phyloP scores from a whole-genome alignment of 345 rosid species.

The Turnera subulata region DNA sequence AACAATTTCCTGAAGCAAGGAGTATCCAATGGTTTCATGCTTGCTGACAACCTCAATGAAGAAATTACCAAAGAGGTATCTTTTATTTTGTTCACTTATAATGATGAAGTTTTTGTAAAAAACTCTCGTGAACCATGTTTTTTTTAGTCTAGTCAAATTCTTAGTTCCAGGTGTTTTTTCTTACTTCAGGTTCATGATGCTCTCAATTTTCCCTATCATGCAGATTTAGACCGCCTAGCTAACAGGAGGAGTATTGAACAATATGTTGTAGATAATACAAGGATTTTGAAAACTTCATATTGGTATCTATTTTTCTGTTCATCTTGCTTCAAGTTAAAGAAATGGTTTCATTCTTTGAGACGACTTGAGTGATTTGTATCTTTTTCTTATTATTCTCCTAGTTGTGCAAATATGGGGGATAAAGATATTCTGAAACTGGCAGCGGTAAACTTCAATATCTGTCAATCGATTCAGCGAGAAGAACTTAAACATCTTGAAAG shows the following conservation, averaged over 20 bases:
- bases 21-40: constrained; percentile 32
- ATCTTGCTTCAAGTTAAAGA: no score
- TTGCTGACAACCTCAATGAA: constrained; percentile 25
- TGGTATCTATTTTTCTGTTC: constrained; percentile 36
- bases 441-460: constrained; percentile 60
- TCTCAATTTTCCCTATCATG: constrained; percentile 46
- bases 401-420: constrained; percentile 36
- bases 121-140: background rate
- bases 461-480: constrained; percentile 53
- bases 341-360: no score
- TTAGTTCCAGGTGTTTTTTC: no score
- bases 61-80: constrained; percentile 42
- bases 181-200: constrained; percentile 61
- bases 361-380: no score
- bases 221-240: constrained; percentile 51
- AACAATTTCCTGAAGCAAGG: constrained; percentile 42
- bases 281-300: constrained; percentile 54
- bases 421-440: constrained; percentile 59
- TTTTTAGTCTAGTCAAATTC: no score
- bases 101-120: background rate
- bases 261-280: constrained; percentile 30
- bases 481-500: constrained; percentile 68
- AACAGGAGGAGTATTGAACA: constrained; percentile 57
- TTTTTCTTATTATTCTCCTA: no score
- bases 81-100: constrained; percentile 4